A percentile compares a stretch with the other conserved stretches of the same genome.
Evolutionary conservation across 768 basidiomycete species (phyloP).

Genomic region (Rhizopogon salebrosus): DNA sequence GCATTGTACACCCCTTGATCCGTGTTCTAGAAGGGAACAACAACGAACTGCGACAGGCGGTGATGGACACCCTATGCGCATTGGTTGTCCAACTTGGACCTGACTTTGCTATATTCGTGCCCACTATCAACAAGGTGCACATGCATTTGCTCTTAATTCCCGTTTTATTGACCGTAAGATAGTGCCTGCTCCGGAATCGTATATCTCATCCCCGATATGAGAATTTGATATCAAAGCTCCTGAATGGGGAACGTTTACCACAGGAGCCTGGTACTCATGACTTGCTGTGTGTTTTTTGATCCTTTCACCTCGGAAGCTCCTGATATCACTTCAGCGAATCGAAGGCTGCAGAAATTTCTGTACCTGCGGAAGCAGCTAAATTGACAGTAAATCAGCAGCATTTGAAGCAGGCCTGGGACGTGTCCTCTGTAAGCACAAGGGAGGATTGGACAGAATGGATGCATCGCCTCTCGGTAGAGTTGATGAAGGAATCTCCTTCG

Average conservation of each 20-base stretch:
- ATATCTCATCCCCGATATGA: constrained; percentile 85
- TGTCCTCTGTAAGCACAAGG: constrained; percentile 63
- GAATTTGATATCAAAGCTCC: constrained; percentile 77
- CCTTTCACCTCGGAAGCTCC: neutral
- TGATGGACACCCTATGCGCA: constrained; percentile 92
- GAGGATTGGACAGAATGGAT: constrained; percentile 98
- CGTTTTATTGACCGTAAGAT: constrained; percentile 2
- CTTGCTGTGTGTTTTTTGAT: constrained; percentile 42
- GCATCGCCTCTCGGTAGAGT: constrained; percentile 85
- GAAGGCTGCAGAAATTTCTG: constrained; percentile 69
- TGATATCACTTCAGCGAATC: constrained; percentile 43
- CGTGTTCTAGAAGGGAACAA: constrained; percentile 72
- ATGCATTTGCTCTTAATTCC: neutral
- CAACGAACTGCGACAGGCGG: constrained; percentile 77
- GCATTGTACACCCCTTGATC: constrained; percentile 93
- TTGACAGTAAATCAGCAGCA: constrained; percentile 96
- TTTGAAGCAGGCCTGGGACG: constrained; percentile 95
- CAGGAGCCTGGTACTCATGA: constrained; percentile 78
- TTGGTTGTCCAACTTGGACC: constrained; percentile 90
- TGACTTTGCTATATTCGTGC: constrained; percentile 96
- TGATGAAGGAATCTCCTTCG: constrained; percentile 97
- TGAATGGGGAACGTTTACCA: constrained; percentile 88
- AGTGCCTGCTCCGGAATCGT: constrained; percentile 74
- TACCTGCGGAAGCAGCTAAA: constrained; percentile 80
- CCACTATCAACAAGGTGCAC: constrained; percentile 88